Evolutionary conservation across 164 flowering plant species (phyloP), one percentile per base, ranked within the genome.

Genomic region (Liriodendron chinense): DNA sequence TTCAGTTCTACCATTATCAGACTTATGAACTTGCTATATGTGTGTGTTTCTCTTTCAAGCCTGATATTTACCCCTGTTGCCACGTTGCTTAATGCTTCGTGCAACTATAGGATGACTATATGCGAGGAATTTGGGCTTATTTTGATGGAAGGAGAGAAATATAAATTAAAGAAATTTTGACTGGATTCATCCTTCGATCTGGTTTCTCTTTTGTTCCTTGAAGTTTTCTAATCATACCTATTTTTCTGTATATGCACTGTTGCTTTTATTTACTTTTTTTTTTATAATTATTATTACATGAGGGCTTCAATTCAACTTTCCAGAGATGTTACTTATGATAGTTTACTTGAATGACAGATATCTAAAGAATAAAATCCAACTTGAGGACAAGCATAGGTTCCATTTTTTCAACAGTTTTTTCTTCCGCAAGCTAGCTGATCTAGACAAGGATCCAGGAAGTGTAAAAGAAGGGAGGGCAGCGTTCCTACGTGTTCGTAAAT

Each of bases 331-430:
- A 13, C 20, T 67, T 14, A 67, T 28, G 12, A 22, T 65, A 21
- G 22, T 63, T 63, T 1, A 67, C n/a, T 26, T 67, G 47, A 26
- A 34, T 34, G 16, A 70, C 92, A 96, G 99, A 77, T 94, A 92
- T 76, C 80, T 96, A 83, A 87, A 91, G 88, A 87, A 86, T 84
- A 88, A 85, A 80, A 86, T 91, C 74, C 78, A 34, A 24, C 78
- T 79, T 0, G 88, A 84, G 76, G 87, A 90, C 34, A 86, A 65
- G 75, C 83, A 79, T 49, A 85, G 86, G 74, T 92, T 89, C 71
- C 96, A 94, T 70, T 96, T 96, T 69, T 94, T 96, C 73, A 96
- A 94, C 81, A 87, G 98, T 81, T 96, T 96, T 77, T 96, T 96
- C 92, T 96, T 94, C 76, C 89, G 97, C 34, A 96, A 96, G 86